Conservation (phyloP, 148 eudicot species). For the Camellia japonica region DNA sequence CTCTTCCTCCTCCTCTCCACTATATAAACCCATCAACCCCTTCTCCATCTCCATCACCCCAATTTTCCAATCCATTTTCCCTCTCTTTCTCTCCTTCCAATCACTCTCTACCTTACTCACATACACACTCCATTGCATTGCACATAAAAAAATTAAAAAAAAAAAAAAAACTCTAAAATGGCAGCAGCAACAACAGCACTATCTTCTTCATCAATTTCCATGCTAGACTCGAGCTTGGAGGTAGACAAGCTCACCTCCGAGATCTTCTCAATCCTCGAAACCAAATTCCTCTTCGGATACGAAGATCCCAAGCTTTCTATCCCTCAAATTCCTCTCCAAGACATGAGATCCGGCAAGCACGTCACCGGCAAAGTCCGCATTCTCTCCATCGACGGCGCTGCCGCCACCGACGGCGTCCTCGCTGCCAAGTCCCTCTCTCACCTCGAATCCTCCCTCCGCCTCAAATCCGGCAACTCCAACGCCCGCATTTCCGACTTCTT, state of each 20-base stretch:
- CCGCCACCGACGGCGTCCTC: slow-evolving; percentile 30
- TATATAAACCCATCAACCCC: too few relatives aligned
- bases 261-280: slow-evolving; percentile 26
- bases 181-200: too few relatives aligned
- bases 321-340: not conserved
- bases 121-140: too few relatives aligned
- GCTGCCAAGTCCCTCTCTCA: slow-evolving; percentile 32
- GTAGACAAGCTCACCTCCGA: slow-evolving; percentile 20
- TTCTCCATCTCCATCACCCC: too few relatives aligned
- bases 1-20: too few relatives aligned
- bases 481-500: slow-evolving; percentile 35
- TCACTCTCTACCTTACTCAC: too few relatives aligned
- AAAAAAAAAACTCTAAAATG: too few relatives aligned
- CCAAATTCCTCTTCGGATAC: slow-evolving; percentile 20
- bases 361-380: slow-evolving; percentile 30
- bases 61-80: too few relatives aligned
- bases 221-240: slow-evolving; percentile 11
- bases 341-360: slow-evolving; percentile 7
- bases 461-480: slow-evolving; percentile 24
- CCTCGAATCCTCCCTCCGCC: slow-evolving; percentile 28
- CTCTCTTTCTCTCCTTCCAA: too few relatives aligned
- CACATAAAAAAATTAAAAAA: too few relatives aligned
- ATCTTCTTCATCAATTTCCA: not conserved
- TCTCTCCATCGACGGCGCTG: slow-evolving; percentile 34
- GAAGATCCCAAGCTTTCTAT: not conserved